Percentiles rank a stretch among this genome's conserved stretches.
phyloP scores from a whole-genome alignment of 2,329 filamentous ascomycete genomes.

The Calcarisporium arbuscula region DNA sequence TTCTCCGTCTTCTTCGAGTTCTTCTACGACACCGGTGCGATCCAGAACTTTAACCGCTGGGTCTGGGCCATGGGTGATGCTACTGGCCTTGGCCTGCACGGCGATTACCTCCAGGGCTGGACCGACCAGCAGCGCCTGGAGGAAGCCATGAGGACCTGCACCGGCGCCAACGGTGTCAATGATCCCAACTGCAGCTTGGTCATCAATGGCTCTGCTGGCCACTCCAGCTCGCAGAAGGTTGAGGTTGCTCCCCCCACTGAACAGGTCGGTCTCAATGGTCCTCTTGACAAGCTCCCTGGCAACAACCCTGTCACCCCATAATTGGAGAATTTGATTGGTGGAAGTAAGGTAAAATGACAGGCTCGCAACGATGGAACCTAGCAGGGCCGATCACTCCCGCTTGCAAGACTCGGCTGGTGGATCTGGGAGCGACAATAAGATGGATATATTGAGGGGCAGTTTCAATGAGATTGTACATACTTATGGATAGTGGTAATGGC shows the following conservation, averaged over 20 bases:
- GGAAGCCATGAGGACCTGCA: conserved; percentile 19
- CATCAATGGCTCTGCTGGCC: conserved; percentile 17
- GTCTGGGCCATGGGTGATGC: conserved; percentile 21
- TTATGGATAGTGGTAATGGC: no score
- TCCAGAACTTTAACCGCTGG: conserved; percentile 20
- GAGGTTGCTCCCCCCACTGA: conserved; percentile 16
- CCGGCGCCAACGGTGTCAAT: conserved; percentile 15
- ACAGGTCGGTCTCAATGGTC: conserved; percentile 18
- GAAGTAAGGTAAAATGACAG: no score
- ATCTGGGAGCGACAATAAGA: no score
- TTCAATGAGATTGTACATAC: no score
- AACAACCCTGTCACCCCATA: conserved; percentile 20
- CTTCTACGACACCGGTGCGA: conserved; percentile 32
- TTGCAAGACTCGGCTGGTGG: no score
- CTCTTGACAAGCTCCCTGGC: conserved; percentile 17
- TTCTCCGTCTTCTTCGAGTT: conserved; percentile 41
- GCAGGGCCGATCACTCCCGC: no score
- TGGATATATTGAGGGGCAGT: no score
- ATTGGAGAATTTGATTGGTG: no score
- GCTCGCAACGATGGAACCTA: no score
- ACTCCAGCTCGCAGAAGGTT: conserved; percentile 10
- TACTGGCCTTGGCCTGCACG: conserved; percentile 22
- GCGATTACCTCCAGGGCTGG: conserved; percentile 24
- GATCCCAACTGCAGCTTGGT: conserved; percentile 19
- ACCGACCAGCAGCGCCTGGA: conserved; percentile 19